Percentiles rank a stretch among this genome's conserved stretches.
These are phyloP conservation scores for Vicia faba DNA, from an alignment of 306 rosid genomes.

Conservation along the genomic window DNA sequence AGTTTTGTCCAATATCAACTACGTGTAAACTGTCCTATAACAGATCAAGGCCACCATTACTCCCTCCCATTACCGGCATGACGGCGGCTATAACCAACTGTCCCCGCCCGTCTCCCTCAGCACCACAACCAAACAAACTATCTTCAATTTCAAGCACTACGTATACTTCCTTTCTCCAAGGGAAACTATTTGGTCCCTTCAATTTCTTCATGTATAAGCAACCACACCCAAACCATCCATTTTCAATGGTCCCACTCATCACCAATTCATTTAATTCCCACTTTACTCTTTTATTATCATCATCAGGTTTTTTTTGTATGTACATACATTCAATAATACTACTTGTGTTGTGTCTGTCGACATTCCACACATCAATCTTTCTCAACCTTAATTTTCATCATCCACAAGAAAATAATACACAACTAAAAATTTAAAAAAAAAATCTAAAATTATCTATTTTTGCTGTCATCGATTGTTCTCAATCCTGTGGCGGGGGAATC, in stretches of 20 bases:
- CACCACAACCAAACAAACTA: conserved; percentile 9
- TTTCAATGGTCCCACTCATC: neutral
- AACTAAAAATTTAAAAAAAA: neutral
- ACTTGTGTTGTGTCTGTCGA: neutral
- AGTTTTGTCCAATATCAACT: neutral
- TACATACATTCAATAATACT: neutral
- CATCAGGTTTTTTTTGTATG: neutral
- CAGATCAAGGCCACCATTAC: conserved; percentile 30
- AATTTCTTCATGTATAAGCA: neutral
- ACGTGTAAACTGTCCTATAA: conserved; percentile 1
- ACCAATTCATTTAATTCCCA: conserved; percentile 1
- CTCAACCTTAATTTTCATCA: neutral
- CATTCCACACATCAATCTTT: neutral
- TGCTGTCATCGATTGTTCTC: neutral
- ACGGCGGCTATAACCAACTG: neutral
- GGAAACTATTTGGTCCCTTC: conserved; percentile 36
- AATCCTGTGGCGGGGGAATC: neutral
- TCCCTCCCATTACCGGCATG: conserved; percentile 33
- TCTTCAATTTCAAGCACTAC: conserved; percentile 15
- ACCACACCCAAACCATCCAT: conserved; percentile 6
- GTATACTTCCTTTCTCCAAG: neutral
- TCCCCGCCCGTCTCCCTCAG: conserved; percentile 3
- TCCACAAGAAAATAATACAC: neutral
- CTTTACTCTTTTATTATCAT: conserved; percentile 10
- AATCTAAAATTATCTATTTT: neutral